Conservation (phyloP, 352 stramenopile species). For the Phytophthora hybrid region DNA sequence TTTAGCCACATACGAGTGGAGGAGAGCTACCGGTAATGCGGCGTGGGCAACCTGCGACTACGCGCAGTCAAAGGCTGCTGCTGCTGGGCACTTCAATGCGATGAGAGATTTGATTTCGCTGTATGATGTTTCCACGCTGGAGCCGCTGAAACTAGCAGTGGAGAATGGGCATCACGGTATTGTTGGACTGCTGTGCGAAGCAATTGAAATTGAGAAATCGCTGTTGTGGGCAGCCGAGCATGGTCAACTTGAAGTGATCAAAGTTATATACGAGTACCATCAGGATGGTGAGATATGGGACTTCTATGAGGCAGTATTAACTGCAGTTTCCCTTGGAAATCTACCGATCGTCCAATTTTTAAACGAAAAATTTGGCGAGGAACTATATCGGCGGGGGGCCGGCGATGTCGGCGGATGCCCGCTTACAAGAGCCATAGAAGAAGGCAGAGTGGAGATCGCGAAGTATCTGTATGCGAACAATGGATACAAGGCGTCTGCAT, state of each 20-base stretch:
- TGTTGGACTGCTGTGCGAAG: neutral
- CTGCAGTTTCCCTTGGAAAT: neutral
- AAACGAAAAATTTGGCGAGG: constrained; percentile 3
- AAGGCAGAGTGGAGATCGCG: constrained; percentile 2
- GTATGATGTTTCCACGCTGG: neutral
- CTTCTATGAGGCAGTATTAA: neutral
- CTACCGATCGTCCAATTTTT: neutral
- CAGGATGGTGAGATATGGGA: neutral
- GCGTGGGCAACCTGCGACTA: neutral
- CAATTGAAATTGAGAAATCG: neutral
- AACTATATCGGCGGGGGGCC: neutral
- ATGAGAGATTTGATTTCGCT: neutral
- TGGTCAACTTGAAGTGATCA: neutral
- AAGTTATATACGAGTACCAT: neutral
- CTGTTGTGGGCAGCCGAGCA: neutral
- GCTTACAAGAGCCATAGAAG: constrained; percentile 2
- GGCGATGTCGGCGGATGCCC: neutral
- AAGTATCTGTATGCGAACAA: constrained; percentile 1
- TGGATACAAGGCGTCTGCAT: neutral
- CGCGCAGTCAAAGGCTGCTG: neutral
- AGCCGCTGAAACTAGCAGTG: neutral
- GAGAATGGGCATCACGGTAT: neutral
- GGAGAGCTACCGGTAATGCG: constrained; percentile 1
- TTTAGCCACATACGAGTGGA: neutral
- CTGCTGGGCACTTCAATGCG: neutral